These are phyloP conservation scores for Selaginella tamariscina DNA, from an alignment of 75 land plant genomes.

Conservation along the genomic window DNA sequence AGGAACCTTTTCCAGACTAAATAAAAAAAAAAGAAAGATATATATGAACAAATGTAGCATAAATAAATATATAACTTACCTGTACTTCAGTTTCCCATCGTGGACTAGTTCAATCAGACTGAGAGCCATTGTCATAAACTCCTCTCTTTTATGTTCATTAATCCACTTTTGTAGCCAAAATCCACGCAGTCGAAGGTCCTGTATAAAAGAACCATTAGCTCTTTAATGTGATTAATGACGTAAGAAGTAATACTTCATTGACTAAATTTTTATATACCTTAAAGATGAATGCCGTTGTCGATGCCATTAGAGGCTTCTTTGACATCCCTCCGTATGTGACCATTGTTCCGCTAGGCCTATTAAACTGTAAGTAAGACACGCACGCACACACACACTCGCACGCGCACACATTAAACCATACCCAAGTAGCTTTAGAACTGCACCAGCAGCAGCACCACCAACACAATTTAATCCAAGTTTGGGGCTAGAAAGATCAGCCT, in stretches of 20 bases:
- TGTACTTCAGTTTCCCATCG: slow-evolving; percentile 58
- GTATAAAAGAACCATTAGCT: background rate
- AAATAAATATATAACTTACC: slow-evolving; percentile 32
- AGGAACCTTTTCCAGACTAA: slow-evolving; percentile 64
- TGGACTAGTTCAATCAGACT: slow-evolving; percentile 47
- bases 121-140: slow-evolving; percentile 54
- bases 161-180: slow-evolving; percentile 95
- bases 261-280: slow-evolving; percentile 44
- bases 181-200: slow-evolving; percentile 76
- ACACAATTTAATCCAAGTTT: slow-evolving; percentile 84
- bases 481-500: slow-evolving; percentile 55
- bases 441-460: slow-evolving; percentile 80
- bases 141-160: slow-evolving; percentile 38
- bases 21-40: background rate
- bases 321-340: slow-evolving; percentile 99
- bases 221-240: background rate
- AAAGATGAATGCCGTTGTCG: slow-evolving; percentile 93
- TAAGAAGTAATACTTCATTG: background rate
- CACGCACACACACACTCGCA: background rate
- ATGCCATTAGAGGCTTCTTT: slow-evolving; percentile 80
- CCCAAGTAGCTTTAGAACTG: slow-evolving; percentile 87
- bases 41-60: background rate
- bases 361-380: background rate
- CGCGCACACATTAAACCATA: slow-evolving; percentile 13
- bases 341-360: slow-evolving; percentile 84